phyloP scores from a whole-genome alignment of 2,329 filamentous ascomycete species.

The Huntiella omanensis region DNA sequence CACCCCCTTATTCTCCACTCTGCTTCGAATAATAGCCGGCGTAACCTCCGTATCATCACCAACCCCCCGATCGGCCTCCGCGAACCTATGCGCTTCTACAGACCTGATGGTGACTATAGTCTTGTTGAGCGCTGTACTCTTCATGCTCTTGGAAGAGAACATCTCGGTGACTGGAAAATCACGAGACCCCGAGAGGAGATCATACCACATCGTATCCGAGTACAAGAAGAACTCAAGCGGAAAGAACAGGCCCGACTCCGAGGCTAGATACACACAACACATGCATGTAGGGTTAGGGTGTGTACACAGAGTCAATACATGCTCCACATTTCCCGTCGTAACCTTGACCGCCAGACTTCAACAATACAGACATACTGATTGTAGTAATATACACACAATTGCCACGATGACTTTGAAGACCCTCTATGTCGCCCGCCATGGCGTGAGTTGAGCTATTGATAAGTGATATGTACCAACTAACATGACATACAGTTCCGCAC shows the following conservation, averaged over 20 bases:
- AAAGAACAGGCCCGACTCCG: slow-evolving; percentile 26
- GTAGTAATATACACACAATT: no score
- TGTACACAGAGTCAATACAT: no score
- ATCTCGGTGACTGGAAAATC: slow-evolving; percentile 33
- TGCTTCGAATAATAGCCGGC: slow-evolving; percentile 20
- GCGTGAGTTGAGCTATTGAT: slow-evolving; percentile 29
- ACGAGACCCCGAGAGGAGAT: slow-evolving; percentile 28
- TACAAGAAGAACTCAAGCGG: slow-evolving; percentile 16
- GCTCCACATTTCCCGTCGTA: no score
- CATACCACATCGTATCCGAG: slow-evolving; percentile 21
- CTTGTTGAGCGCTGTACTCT: slow-evolving; percentile 37
- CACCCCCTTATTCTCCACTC: slow-evolving; percentile 43
- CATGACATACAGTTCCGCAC: slow-evolving; percentile 52
- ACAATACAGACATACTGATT: no score
- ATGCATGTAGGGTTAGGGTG: not conserved
- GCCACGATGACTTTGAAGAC: slow-evolving; percentile 42
- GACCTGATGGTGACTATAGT: slow-evolving; percentile 29
- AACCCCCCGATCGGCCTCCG: slow-evolving; percentile 26
- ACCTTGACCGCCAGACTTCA: no score
- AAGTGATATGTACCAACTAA: slow-evolving; percentile 5
- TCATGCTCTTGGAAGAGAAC: slow-evolving; percentile 26
- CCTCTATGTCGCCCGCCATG: slow-evolving; percentile 59
- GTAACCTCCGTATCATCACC: slow-evolving; percentile 15
- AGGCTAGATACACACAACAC: not conserved
- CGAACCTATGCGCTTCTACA: slow-evolving; percentile 20